Evolutionary conservation across 805 yeast genomes (phyloP), one percentile per base, ranked within the genome.

Genomic region (Teunomyces panamensis): DNA sequence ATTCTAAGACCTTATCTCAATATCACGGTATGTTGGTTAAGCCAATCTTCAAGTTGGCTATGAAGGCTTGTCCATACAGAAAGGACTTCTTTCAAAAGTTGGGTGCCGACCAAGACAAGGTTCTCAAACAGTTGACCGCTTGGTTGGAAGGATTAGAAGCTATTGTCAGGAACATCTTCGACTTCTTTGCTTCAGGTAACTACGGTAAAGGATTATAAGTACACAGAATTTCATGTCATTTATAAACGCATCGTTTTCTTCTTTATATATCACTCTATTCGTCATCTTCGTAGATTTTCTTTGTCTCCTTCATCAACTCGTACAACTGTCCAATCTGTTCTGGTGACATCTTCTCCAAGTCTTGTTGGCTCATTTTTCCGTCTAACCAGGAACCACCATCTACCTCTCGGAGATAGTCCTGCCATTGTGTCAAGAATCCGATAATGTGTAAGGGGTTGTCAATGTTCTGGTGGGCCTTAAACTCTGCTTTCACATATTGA

Each of bases 361-460:
- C 84, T 30, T 73, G 74, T 52, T 79, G 71, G 16, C 84, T 83
- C 60, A 94, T 69, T 52, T 67, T 69, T 10, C 72, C 74, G 35
- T 66, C 63, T 55, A 63, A 56, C 77, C 78, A 74, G 7, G 54
- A 52, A 0, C 73, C 75, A 3, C 72, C 80, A 27, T 80, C 77
- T 20, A 87, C 77, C 63, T 72, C 69, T 9, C 75, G 69, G 51
- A 87, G 73, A 58, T 87, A 87, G 51, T 85, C 92, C 65, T 94
- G 99, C 99, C 99, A 94, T 50, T 89, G 85, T 1, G 96, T 82
- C 51, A 94, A 74, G 57, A 94, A 94, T 9, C 97, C 99, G 9
- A 94, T 90, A 30, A 94, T 89, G 60, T 92, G 96, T 20, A 89
- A 74, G 3, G 99, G 98, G 64, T 94, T 90, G 54, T 89, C 96